These are phyloP conservation scores for Diutina catenulata DNA, from an alignment of 1,139 yeast genomes.

Conservation along the genomic window DNA sequence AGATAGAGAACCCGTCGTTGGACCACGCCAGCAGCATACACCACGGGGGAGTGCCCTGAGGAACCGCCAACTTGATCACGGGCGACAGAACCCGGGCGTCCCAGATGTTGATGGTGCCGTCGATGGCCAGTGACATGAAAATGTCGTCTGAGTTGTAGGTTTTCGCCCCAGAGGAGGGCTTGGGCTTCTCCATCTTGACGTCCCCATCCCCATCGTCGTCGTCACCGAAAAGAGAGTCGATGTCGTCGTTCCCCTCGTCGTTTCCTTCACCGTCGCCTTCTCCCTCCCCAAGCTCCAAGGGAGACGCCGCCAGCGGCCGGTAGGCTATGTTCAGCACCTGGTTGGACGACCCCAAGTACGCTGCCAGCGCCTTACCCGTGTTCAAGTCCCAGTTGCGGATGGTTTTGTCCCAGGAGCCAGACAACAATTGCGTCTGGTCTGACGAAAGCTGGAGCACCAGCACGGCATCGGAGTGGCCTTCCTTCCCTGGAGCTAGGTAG, in stretches of 20 bases:
- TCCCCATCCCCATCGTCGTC: constrained; percentile 44
- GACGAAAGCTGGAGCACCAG: constrained; percentile 57
- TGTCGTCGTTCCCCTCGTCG: constrained; percentile 22
- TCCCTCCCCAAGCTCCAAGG: constrained; percentile 14
- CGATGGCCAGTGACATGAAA: constrained; percentile 72
- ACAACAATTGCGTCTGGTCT: constrained; percentile 48
- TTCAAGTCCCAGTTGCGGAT: constrained; percentile 79
- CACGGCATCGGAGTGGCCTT: constrained; percentile 56
- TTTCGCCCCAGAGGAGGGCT: constrained; percentile 11
- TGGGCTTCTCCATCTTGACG: constrained; percentile 12
- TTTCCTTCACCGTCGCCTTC: constrained; percentile 8
- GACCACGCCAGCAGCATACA: constrained; percentile 93
- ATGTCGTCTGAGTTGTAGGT: constrained; percentile 36
- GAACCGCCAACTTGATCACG: constrained; percentile 42
- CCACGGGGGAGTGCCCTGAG: constrained; percentile 83
- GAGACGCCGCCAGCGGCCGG: constrained; percentile 61
- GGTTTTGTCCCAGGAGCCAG: constrained; percentile 87
- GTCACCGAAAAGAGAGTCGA: constrained; percentile 75
- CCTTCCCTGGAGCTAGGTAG: constrained; percentile 35
- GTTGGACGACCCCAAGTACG: constrained; percentile 50
- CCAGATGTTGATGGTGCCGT: constrained; percentile 79
- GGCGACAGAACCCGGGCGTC: constrained; percentile 44
- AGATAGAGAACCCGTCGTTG: constrained; percentile 64
- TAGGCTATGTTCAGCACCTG: constrained; percentile 71
- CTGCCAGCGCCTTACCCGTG: constrained; percentile 44